Conservation (phyloP, 2,329 filamentous ascomycete genomes). For the Colletotrichum scovillei region DNA sequence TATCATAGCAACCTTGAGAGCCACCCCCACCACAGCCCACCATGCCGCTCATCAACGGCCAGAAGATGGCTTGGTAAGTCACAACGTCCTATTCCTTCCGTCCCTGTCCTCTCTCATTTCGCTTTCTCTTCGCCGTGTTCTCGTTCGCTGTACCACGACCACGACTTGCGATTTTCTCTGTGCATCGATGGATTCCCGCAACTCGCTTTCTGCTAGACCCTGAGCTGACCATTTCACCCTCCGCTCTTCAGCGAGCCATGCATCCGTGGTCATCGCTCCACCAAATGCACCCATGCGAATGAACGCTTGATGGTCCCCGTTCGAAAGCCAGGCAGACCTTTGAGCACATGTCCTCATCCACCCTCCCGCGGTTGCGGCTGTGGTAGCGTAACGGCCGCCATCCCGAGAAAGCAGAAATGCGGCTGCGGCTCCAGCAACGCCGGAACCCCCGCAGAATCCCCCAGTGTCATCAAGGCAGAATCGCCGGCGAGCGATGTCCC, state of each 20-base stretch:
- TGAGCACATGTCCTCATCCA: conserved; percentile 77
- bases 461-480: conserved; percentile 38
- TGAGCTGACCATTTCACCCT: conserved; percentile 35
- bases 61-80: conserved; percentile 79
- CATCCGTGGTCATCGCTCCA: conserved; percentile 80
- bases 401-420: conserved; percentile 69
- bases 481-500: conserved; percentile 45
- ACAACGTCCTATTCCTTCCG: conserved; percentile 29
- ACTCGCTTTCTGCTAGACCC: neutral
- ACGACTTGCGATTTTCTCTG: neutral
- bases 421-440: conserved; percentile 55
- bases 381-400: conserved; percentile 72
- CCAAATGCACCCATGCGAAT: conserved; percentile 76
- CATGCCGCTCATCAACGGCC: conserved; percentile 77
- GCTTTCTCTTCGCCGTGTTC: conserved; percentile 15
- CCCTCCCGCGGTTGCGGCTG: conserved; percentile 71
- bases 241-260: conserved; percentile 70
- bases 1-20: conserved; percentile 3
- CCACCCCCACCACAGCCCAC: conserved; percentile 38
- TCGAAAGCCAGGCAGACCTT: conserved; percentile 76
- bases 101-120: conserved; percentile 8
- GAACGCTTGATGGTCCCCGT: conserved; percentile 78
- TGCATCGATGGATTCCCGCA: conserved; percentile 8
- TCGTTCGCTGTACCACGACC: neutral
- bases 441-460: conserved; percentile 32